Evolutionary conservation across 352 stramenopile genomes (phyloP).

Genomic region (Phytophthora pinifolia): DNA sequence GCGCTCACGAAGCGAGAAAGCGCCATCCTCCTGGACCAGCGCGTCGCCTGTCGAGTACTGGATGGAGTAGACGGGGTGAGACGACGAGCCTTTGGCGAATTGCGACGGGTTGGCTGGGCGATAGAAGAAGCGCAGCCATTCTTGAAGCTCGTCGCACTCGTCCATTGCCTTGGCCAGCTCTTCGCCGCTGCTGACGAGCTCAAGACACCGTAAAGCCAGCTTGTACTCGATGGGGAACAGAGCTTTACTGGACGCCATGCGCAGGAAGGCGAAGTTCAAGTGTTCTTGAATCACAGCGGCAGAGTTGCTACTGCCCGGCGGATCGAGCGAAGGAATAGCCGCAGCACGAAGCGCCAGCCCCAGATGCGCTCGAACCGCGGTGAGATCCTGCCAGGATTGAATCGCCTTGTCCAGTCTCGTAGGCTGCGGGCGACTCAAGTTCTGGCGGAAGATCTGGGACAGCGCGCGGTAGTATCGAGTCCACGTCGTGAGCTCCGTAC

Average conservation of each 20-base stretch:
- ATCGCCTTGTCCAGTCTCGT: conserved; percentile 42
- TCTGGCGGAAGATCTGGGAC: conserved; percentile 31
- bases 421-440: conserved; percentile 12
- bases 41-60: conserved; percentile 34
- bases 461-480: conserved; percentile 31
- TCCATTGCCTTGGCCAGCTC: conserved; percentile 31
- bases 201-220: conserved; percentile 45
- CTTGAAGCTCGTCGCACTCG: conserved; percentile 35
- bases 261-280: conserved; percentile 30
- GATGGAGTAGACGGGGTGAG: conserved; percentile 55
- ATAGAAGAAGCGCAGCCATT: conserved; percentile 72
- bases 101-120: conserved; percentile 58
- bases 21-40: not conserved
- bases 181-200: conserved; percentile 36
- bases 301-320: conserved; percentile 11
- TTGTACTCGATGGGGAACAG: conserved; percentile 71
- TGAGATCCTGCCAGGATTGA: conserved; percentile 43
- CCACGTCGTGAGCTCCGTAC: conserved; percentile 24
- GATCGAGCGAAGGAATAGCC: conserved; percentile 20
- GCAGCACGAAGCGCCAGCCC: conserved; percentile 41
- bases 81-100: conserved; percentile 50
- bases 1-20: conserved; percentile 22
- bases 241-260: conserved; percentile 41
- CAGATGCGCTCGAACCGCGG: conserved; percentile 39
- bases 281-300: conserved; percentile 31